Evolutionary conservation across 169 alveolate species (phyloP), one percentile per base, ranked within the genome.

Genomic region (Cryptosporidium canis): DNA sequence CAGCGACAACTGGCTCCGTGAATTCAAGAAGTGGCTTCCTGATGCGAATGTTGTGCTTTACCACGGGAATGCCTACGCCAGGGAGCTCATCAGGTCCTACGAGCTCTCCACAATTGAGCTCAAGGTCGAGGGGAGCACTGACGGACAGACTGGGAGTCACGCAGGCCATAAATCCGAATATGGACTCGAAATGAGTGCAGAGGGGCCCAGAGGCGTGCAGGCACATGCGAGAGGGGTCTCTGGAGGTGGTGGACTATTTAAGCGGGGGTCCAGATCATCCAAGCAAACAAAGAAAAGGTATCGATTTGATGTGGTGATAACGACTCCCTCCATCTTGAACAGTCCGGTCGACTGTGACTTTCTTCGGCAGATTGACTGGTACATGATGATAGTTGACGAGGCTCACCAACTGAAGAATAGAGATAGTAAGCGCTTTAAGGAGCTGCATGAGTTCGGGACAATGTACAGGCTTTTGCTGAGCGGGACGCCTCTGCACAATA

Each of bases 401-500:
- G 99, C 98, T 39, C 98, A 96, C 47, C 96, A 96, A 72, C 93
- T 96, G 37, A 96, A 96, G 83, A 96, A 96, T 43, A 93, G 97
- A 64, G 94, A 95, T 77, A 92, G 96, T 12, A 94, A 94, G 48
- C 83, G 97, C 47, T 96, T 96, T 66, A 92, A 93, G 48, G 97
- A 94, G 51, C 93, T 95, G 43, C 92, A 95, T 90, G 95, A 92
- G 56, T 95, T 96, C 56, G 93, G 93, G 93, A 96, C 97, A 11
- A 95, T 83, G 66, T 95, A 95, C 67, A 92, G 96, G 83, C 85
- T 96, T 33, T 90, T 96, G n/a, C 91, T 96, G 14, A 95, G 98
- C 92, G 99, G 99, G 14, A 97, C 99, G 16, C 99, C 99, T 1
- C 93, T 97, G 44, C 98, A 96, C 84, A 97, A 97, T 83, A 97